Conservation (phyloP, 1,284 basidiomycete genomes). For the Exobasidium cylindrosporum region DNA sequence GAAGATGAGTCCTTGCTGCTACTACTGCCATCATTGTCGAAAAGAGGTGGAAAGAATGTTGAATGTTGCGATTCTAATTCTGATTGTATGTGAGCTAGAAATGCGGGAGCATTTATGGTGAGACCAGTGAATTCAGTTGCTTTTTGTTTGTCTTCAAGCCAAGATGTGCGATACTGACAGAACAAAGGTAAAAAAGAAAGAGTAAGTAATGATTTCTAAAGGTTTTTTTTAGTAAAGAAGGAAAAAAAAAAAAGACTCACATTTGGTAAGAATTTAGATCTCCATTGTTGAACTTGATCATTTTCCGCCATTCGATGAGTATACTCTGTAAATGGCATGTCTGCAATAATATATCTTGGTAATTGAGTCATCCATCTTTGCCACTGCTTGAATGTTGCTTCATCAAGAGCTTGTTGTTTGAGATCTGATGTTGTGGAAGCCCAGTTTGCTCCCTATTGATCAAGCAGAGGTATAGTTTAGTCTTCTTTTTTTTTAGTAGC, state of each 20-base stretch:
- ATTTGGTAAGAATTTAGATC: not conserved
- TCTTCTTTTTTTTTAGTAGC: not conserved
- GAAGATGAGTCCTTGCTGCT: not conserved
- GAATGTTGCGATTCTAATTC: not conserved
- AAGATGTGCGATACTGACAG: too few relatives aligned
- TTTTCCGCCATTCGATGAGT: not conserved
- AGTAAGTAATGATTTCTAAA: too few relatives aligned
- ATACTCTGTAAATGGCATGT: not conserved
- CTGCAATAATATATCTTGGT: not conserved
- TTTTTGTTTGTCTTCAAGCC: not conserved
- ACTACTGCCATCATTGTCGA: not conserved
- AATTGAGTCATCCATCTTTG: not conserved
- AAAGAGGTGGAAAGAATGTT: not conserved
- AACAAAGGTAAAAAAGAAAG: too few relatives aligned
- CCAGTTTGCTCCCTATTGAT: not conserved
- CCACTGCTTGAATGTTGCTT: not conserved
- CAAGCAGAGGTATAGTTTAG: not conserved
- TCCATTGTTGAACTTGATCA: not conserved
- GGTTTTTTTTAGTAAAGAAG: too few relatives aligned
- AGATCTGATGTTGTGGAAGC: not conserved
- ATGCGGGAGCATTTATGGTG: not conserved
- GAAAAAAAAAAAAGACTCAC: too few relatives aligned
- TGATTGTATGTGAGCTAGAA: not conserved
- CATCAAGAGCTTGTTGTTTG: not conserved
- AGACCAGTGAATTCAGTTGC: not conserved